Conservation (phyloP, 2,329 filamentous ascomycete species). For the Alternaria angustiovoidea region DNA sequence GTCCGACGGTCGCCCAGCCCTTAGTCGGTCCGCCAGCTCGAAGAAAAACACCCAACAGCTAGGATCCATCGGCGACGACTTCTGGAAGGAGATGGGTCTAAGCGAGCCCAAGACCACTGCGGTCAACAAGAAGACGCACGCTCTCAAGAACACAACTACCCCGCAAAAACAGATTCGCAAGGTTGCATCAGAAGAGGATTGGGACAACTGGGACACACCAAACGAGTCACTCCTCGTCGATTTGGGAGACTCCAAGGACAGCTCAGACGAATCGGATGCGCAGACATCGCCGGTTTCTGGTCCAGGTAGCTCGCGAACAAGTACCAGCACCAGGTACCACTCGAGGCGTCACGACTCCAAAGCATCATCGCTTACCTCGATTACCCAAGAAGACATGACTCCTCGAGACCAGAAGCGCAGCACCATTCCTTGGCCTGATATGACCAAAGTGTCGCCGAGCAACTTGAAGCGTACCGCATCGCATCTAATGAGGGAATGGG, state of each 20-base stretch:
- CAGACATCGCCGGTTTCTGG: constrained; percentile 53
- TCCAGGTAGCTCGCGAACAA: constrained; percentile 61
- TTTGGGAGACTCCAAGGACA: constrained; percentile 48
- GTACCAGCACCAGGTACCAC: constrained; percentile 62
- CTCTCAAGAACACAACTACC: constrained; percentile 46
- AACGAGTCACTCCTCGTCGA: constrained; percentile 40
- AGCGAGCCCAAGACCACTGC: constrained; percentile 48
- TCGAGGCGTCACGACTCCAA: constrained; percentile 50
- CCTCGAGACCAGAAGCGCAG: constrained; percentile 46
- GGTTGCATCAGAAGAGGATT: constrained; percentile 59
- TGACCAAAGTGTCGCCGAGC: constrained; percentile 75
- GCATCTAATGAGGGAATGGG: constrained; percentile 89
- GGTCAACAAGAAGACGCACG: constrained; percentile 51
- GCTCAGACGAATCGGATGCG: constrained; percentile 61
- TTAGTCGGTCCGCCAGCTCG: constrained; percentile 44
- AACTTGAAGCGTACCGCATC: constrained; percentile 85
- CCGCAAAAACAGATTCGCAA: constrained; percentile 48
- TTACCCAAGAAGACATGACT: constrained; percentile 22
- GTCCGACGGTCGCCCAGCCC: constrained; percentile 40
- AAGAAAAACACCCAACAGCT: constrained; percentile 40
- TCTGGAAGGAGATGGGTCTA: constrained; percentile 55
- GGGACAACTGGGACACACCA: constrained; percentile 66
- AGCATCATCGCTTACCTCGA: constrained; percentile 46
- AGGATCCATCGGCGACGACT: constrained; percentile 52
- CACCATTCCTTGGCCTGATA: constrained; percentile 69